A percentile compares a stretch with the other conserved stretches of the same genome.
Evolutionary conservation across 495 filamentous ascomycete species (phyloP).

Genomic region (Penicillium canariense): DNA sequence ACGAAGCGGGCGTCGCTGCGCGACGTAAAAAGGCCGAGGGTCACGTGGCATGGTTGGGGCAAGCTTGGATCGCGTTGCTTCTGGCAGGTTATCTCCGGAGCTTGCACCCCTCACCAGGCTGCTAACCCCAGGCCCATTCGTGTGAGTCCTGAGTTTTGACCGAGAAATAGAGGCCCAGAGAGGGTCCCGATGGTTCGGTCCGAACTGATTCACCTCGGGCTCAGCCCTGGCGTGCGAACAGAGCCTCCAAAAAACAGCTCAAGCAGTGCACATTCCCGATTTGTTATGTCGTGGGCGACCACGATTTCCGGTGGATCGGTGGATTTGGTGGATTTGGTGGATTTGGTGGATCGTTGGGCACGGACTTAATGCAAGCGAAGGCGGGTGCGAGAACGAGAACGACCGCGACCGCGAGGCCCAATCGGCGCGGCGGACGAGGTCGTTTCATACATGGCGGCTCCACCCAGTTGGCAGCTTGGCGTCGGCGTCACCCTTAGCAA

Average conservation of each 20-base stretch:
- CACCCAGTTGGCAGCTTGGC: background rate
- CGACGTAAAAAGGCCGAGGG: constrained; percentile 2
- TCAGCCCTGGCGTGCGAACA: constrained; percentile 3
- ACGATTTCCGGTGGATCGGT: constrained; percentile 10
- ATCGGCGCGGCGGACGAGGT: constrained; percentile 8
- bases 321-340: constrained; percentile 3
- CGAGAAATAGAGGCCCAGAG: no score
- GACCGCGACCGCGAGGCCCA: constrained; percentile 32
- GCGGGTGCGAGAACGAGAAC: constrained; percentile 24
- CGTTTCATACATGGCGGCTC: constrained; percentile 3
- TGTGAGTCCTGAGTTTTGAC: background rate
- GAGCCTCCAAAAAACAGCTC: no score
- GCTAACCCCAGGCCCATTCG: background rate
- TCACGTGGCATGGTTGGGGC: constrained; percentile 7
- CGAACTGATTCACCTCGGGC: background rate
- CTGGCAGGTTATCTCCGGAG: constrained; percentile 1
- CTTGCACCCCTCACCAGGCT: background rate
- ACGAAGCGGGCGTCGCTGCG: constrained; percentile 5
- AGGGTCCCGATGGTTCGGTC: no score
- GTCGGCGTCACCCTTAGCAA: background rate
- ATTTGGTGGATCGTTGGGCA: constrained; percentile 3
- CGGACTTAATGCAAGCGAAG: constrained; percentile 16
- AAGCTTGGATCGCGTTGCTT: background rate
- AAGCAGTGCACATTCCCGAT: no score
- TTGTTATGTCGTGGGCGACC: no score